Percentiles rank a stretch among this genome's conserved stretches.
Conservation (phyloP, 192 early-diverging fungal genomes). For the Backusella liffmaniae region DNA sequence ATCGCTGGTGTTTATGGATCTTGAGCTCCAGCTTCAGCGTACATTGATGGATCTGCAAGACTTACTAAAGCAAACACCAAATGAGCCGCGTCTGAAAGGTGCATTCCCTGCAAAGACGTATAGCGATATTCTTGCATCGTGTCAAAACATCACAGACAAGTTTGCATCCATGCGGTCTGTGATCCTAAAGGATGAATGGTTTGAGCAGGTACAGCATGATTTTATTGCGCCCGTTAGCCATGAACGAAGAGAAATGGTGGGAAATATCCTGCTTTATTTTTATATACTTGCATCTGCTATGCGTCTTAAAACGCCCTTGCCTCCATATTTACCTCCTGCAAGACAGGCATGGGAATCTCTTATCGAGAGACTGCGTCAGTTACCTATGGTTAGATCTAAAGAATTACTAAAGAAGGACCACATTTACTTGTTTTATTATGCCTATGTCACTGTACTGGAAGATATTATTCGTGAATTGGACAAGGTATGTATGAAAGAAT, state of each 20-base stretch:
- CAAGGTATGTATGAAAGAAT: slow-evolving; percentile 25
- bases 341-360: slow-evolving; percentile 57
- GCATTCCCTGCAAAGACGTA: slow-evolving; percentile 67
- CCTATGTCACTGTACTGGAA: slow-evolving; percentile 70
- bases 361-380: slow-evolving; percentile 56
- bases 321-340: slow-evolving; percentile 73
- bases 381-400: slow-evolving; percentile 48
- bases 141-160: slow-evolving; percentile 76
- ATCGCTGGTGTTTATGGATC: slow-evolving; percentile 62
- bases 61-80: slow-evolving; percentile 66
- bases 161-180: slow-evolving; percentile 74
- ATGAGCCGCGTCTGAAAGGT: slow-evolving; percentile 83
- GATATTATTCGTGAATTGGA: slow-evolving; percentile 78
- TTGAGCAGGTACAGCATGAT: slow-evolving; percentile 45
- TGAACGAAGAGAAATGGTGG: slow-evolving; percentile 65
- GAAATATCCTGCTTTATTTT: slow-evolving; percentile 70
- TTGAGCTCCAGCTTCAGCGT: slow-evolving; percentile 66
- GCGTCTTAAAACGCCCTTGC: slow-evolving; percentile 76
- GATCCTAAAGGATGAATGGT: slow-evolving; percentile 56
- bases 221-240: slow-evolving; percentile 59
- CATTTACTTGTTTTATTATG: slow-evolving; percentile 76
- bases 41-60: slow-evolving; percentile 59
- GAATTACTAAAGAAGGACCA: slow-evolving; percentile 47
- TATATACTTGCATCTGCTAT: slow-evolving; percentile 79
- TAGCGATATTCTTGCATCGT: slow-evolving; percentile 59